Evolutionary conservation across 2,329 filamentous ascomycete species (phyloP).

Genomic region (Pyrenochaeta sp.): DNA sequence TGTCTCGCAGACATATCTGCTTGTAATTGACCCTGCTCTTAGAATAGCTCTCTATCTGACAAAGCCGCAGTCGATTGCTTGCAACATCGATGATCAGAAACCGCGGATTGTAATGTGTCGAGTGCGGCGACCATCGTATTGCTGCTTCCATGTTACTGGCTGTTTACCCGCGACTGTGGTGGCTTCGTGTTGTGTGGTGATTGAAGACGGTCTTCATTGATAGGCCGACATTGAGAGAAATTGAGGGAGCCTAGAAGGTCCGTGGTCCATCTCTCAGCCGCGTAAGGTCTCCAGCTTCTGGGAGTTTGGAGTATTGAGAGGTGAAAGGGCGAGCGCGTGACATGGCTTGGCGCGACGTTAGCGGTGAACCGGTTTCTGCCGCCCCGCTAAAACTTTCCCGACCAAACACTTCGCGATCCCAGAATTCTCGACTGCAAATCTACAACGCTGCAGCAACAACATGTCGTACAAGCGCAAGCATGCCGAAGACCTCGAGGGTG

Average conservation of each 20-base stretch:
- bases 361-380: constrained; percentile 31
- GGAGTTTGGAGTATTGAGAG: background rate
- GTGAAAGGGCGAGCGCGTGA: constrained; percentile 32
- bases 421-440: constrained; percentile 6
- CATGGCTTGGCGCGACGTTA: constrained; percentile 23
- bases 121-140: constrained; percentile 69
- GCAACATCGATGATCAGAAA: constrained; percentile 69
- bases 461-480: constrained; percentile 50
- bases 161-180: background rate
- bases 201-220: background rate
- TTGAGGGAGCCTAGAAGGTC: background rate
- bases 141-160: constrained; percentile 63
- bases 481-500: constrained; percentile 24
- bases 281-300: background rate
- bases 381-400: constrained; percentile 44
- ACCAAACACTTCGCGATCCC: too few relatives aligned
- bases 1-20: constrained; percentile 60
- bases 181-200: too few relatives aligned
- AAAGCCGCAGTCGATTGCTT: constrained; percentile 65
- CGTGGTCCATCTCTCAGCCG: background rate
- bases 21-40: constrained; percentile 58
- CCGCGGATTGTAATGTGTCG: constrained; percentile 58
- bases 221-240: background rate
- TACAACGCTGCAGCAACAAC: constrained; percentile 6
- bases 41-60: constrained; percentile 54